Percentiles rank a stretch among this genome's conserved stretches.
Evolutionary conservation across 129 eudicot genomes (phyloP).

Genomic region (Chrysanthemum makinoi): DNA sequence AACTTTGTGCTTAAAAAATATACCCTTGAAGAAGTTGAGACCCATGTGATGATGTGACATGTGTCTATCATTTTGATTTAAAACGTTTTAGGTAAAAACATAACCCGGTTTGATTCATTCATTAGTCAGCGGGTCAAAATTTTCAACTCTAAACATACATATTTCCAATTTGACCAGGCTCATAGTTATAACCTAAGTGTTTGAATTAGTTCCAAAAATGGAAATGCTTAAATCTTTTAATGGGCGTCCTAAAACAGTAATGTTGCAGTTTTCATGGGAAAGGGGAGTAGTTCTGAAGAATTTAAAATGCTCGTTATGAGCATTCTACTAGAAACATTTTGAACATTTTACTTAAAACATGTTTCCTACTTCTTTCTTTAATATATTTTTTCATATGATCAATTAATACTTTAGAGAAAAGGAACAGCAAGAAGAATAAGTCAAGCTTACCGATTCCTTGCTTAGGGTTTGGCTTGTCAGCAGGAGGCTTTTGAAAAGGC

Average conservation of each 20-base stretch:
- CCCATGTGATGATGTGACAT: neutral
- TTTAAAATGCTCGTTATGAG: no score
- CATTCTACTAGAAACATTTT: no score
- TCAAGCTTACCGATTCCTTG: conserved; percentile 85
- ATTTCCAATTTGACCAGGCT: neutral
- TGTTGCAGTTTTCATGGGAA: no score
- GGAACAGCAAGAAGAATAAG: conserved; percentile 1
- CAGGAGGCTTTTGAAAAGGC: conserved; percentile 92
- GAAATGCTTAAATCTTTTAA: conserved; percentile 8
- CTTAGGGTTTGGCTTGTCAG: conserved; percentile 93
- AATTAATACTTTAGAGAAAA: neutral
- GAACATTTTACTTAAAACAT: no score
- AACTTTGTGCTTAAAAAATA: neutral
- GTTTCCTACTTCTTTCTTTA: neutral
- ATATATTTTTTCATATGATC: neutral
- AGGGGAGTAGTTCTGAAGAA: no score
- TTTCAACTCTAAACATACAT: neutral
- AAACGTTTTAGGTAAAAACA: neutral
- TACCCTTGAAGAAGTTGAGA: neutral
- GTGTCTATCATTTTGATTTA: neutral
- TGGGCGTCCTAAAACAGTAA: neutral
- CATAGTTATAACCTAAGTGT: neutral
- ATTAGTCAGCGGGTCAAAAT: neutral
- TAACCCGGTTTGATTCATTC: neutral
- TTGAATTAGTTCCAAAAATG: neutral